Evolutionary conservation across 73 alveolate genomes (phyloP).

Genomic region (Paramecium biaurelia): DNA sequence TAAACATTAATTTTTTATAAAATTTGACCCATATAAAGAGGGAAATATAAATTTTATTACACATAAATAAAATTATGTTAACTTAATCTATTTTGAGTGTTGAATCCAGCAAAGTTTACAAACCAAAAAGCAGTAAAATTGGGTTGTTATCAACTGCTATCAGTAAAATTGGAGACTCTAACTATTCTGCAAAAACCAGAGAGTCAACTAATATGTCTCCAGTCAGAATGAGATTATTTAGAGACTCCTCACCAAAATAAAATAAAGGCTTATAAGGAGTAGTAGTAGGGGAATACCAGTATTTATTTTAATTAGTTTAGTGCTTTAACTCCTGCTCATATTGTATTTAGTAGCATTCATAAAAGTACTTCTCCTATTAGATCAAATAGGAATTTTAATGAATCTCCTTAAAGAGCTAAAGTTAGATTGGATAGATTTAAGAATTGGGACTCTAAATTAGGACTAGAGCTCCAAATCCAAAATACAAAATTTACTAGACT

Average conservation of each 20-base stretch:
- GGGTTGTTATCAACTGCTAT: slow-evolving; percentile 27
- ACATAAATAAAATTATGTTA: background rate
- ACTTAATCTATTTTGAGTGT: background rate
- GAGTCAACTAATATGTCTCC: slow-evolving; percentile 28
- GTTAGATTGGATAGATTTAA: slow-evolving; percentile 17
- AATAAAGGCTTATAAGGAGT: slow-evolving; percentile 21
- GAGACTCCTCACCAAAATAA: slow-evolving; percentile 13
- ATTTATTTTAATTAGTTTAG: background rate
- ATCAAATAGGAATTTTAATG: background rate
- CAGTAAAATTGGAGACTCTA: slow-evolving; percentile 7
- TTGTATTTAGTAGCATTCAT: slow-evolving; percentile 28
- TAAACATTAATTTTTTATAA: background rate
- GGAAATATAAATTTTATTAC: slow-evolving; percentile 9
- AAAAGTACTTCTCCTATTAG: slow-evolving; percentile 20
- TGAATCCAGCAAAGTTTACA: slow-evolving; percentile 17
- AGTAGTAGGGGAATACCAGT: slow-evolving; percentile 39
- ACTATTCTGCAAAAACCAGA: background rate
- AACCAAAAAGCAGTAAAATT: background rate
- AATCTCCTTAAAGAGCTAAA: slow-evolving; percentile 39
- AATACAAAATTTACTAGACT: background rate
- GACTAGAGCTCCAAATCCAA: background rate
- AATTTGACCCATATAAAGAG: background rate
- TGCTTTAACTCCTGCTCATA: background rate
- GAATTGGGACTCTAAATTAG: slow-evolving; percentile 28
- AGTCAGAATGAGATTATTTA: slow-evolving; percentile 8